Conservation (phyloP, 805 yeast species). For the Pichia cabralensis region DNA sequence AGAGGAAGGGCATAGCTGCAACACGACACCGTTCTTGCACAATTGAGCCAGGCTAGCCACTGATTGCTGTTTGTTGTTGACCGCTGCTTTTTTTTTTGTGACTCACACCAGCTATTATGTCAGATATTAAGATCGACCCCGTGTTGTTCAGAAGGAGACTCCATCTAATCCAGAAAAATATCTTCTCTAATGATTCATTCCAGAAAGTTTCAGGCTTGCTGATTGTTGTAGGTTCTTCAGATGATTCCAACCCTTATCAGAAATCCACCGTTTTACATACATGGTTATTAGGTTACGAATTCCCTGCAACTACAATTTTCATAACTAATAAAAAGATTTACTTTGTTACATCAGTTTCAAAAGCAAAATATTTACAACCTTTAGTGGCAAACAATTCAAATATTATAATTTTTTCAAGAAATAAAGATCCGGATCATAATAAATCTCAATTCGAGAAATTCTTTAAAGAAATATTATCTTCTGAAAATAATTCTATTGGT, state of each 20-base stretch:
- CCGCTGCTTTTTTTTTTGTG: too few relatives aligned
- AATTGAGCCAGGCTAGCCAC: too few relatives aligned
- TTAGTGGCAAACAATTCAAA: conserved; percentile 35
- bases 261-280: conserved; percentile 79
- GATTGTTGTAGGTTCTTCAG: conserved; percentile 74
- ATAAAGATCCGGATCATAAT: conserved; percentile 74
- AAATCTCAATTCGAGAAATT: conserved; percentile 53
- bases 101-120: conserved; percentile 28
- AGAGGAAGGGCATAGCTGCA: too few relatives aligned
- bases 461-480: conserved; percentile 33
- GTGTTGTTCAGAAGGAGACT: conserved; percentile 44
- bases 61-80: too few relatives aligned
- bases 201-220: conserved; percentile 41
- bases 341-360: conserved; percentile 72
- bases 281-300: conserved; percentile 92
- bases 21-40: too few relatives aligned
- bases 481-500: conserved; percentile 46
- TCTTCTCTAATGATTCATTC: conserved; percentile 25
- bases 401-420: conserved; percentile 56
- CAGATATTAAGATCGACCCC: conserved; percentile 49
- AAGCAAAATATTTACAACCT: conserved; percentile 67
- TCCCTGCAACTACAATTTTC: conserved; percentile 78
- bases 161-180: conserved; percentile 30
- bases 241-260: conserved; percentile 83
- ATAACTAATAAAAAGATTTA: conserved; percentile 49